Evolutionary conservation across 129 eudicot genomes (phyloP), one percentile per base, ranked within the genome.

Genomic region (Erigeron canadensis): DNA sequence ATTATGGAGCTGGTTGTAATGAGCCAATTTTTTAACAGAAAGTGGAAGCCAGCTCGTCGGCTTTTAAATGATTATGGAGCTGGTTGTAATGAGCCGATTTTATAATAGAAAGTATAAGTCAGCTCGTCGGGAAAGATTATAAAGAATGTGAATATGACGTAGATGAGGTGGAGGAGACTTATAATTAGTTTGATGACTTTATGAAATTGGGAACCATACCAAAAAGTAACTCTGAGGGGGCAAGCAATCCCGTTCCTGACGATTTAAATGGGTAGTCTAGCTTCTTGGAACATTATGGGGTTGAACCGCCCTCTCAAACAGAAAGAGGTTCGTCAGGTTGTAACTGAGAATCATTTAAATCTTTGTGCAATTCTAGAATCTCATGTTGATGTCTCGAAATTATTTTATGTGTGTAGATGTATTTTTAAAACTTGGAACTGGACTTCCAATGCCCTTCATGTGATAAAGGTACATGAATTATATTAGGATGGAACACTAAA

Each of bases 321-420:
- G 37, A 61, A 11, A 3, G 66, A 61, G 44, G 45, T 61, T 10
- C 19, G 43, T 0, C 16, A 61, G 13, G 6, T 61, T 11, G 17
- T 61, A 2, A 11, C 1, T 9, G 66, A 37, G 2, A 61, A 61
- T 37, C 12, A 37, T 10, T 7, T 61, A 10, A 4, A 7, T 13
- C 0, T 61, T 1, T 61, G 66, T 61, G 66, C 66, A 0, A 61
- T 61, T 61, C 66, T 61, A 8, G 66, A 61, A 13, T 61, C 66
- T 11, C 66, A 61, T 61, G 45, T 61, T 4, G 44, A 10, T 13
- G 4, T 34, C 0, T 28, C 43, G 2, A 13, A 12, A 11, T 12
- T 34, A 5, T 4, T 10, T 4, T 43, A 3, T 1, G 18, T 61
- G 34, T 61, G 66, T 61, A 12, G 8, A 1, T 10, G 5, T n/a